phyloP scores from a whole-genome alignment of 1,139 yeast genomes.

The Suhomyces maxii region DNA sequence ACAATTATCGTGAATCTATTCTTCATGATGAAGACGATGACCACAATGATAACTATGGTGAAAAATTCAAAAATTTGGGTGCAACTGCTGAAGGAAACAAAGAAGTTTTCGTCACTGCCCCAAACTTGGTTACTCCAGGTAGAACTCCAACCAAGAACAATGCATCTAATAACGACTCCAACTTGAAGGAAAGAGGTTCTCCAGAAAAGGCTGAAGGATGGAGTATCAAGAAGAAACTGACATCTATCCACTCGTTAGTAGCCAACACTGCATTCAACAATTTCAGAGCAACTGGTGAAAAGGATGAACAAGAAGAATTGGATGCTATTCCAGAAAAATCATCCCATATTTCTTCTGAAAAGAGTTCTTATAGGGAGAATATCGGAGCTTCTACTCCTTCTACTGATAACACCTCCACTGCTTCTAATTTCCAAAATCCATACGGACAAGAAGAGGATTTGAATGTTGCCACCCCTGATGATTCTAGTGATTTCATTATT shows the following conservation, averaged over 20 bases:
- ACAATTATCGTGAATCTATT: constrained; percentile 19
- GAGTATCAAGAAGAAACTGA: constrained; percentile 8
- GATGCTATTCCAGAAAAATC: constrained; percentile 8
- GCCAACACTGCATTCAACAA: constrained; percentile 47
- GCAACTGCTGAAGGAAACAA: constrained; percentile 23
- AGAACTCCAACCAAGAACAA: constrained; percentile 3
- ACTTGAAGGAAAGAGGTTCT: constrained; percentile 20
- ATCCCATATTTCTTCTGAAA: constrained; percentile 19
- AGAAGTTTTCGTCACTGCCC: constrained; percentile 44
- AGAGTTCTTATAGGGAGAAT: constrained; percentile 16
- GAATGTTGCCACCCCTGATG: constrained; percentile 5
- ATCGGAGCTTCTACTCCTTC: constrained; percentile 20
- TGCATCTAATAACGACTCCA: constrained; percentile 6
- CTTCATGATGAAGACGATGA: constrained; percentile 20
- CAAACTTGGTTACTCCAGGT: constrained; percentile 25
- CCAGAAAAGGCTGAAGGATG: constrained; percentile 15
- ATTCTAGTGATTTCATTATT: constrained; percentile 3
- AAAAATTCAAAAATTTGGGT: constrained; percentile 21
- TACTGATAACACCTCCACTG: constrained; percentile 26
- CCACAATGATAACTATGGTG: constrained; percentile 13
- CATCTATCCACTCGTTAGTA: constrained; percentile 29
- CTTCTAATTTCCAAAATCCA: constrained; percentile 12
- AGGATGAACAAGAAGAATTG: constrained; percentile 6
- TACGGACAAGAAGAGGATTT: constrained; percentile 3
- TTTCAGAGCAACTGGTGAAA: constrained; percentile 25